These are phyloP conservation scores for Fusarium sp. DNA, from an alignment of 2,329 filamentous ascomycete genomes.

Conservation along the genomic window DNA sequence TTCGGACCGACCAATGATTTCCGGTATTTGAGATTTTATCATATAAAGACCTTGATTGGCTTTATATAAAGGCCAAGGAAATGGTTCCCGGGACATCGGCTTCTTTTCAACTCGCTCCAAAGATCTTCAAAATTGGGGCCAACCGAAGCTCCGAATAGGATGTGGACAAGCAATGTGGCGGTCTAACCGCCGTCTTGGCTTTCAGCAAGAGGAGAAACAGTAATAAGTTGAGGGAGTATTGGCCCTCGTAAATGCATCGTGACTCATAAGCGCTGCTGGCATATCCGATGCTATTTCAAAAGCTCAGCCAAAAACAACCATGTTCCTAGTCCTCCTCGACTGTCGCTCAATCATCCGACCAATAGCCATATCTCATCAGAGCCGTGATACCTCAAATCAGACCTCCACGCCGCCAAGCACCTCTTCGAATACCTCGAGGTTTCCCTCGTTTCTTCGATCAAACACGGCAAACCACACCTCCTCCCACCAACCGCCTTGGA, in stretches of 20 bases:
- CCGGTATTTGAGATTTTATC: not conserved
- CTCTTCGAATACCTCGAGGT: slow-evolving; percentile 63
- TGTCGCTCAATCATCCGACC: not conserved
- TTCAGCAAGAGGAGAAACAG: not conserved
- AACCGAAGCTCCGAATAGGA: not conserved
- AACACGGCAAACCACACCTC: slow-evolving; percentile 74
- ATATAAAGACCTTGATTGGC: not conserved
- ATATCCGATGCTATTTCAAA: not conserved
- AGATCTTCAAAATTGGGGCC: not conserved
- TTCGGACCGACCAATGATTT: not conserved
- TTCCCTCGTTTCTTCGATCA: slow-evolving; percentile 58
- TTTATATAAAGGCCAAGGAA: not conserved
- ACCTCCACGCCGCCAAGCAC: slow-evolving; percentile 53
- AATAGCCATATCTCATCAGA: not conserved
- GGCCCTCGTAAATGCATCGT: not conserved
- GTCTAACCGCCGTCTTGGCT: not conserved
- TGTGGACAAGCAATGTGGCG: not conserved
- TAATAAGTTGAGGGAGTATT: not conserved
- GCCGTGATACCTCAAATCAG: slow-evolving; percentile 17
- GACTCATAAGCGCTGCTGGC: not conserved
- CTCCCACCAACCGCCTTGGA: slow-evolving; percentile 72
- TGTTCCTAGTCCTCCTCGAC: not conserved
- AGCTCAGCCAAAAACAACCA: not conserved
- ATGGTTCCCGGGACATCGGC: not conserved
- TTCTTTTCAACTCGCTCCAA: not conserved